A percentile compares a stretch with the other conserved stretches of the same genome.
Evolutionary conservation across 495 filamentous ascomycete genomes (phyloP).

Genomic region (Neurospora sp.): DNA sequence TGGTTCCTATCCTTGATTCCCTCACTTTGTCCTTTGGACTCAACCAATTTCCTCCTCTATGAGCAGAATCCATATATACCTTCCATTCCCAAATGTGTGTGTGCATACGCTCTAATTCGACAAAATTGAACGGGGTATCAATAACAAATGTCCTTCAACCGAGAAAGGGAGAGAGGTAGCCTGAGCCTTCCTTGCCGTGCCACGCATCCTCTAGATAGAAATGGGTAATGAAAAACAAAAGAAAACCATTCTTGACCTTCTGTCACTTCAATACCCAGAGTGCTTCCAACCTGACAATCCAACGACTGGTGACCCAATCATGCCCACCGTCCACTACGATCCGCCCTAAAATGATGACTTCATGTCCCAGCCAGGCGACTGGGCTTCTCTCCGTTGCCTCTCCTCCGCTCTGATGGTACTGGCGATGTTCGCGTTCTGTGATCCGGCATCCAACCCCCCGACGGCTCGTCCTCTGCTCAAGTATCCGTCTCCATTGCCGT

Average conservation of each 20-base stretch:
- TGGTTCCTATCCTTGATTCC: background rate
- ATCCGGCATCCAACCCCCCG: background rate
- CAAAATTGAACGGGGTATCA: background rate
- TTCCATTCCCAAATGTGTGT: background rate
- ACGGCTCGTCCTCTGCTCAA: slow-evolving; percentile 30
- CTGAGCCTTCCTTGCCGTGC: background rate
- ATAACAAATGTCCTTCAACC: background rate
- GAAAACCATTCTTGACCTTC: background rate
- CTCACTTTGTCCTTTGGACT: background rate
- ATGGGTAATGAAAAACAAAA: background rate
- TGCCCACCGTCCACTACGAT: background rate
- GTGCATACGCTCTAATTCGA: background rate
- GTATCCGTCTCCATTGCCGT: slow-evolving; percentile 43
- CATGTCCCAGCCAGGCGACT: background rate
- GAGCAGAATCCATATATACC: background rate
- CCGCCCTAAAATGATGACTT: background rate
- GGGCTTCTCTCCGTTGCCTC: background rate
- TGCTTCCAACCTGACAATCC: background rate
- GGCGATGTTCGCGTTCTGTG: background rate
- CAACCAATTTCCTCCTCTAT: background rate
- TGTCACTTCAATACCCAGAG: background rate
- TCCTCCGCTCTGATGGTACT: background rate
- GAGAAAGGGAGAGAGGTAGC: background rate
- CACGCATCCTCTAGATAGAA: background rate
- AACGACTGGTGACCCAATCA: background rate